Evolutionary conservation across 116 monocot species (phyloP).

Genomic region (Iris pallida): DNA sequence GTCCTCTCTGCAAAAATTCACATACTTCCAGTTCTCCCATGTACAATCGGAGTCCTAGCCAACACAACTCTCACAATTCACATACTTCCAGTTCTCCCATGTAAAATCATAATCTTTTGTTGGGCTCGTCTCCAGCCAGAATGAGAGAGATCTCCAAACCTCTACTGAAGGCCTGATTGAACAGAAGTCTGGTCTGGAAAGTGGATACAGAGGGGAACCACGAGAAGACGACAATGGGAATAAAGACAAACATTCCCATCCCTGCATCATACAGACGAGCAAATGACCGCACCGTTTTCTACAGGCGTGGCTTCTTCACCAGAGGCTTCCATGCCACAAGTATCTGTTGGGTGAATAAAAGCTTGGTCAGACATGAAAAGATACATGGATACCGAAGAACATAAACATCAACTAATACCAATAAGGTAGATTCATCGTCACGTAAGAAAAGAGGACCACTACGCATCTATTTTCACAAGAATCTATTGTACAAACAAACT

Average conservation of each 20-base stretch:
- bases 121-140: conserved; percentile 87
- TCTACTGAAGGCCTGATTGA: conserved; percentile 90
- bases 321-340: conserved; percentile 83
- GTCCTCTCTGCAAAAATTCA: too few species aligned
- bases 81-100: too few species aligned
- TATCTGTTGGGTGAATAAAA: conserved; percentile 41
- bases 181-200: conserved; percentile 83
- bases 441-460: too few species aligned
- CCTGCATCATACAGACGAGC: conserved; percentile 84
- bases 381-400: too few species aligned
- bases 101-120: conserved; percentile 41
- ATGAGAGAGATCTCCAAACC: conserved; percentile 94
- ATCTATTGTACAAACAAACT: too few species aligned
- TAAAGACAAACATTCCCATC: conserved; percentile 83
- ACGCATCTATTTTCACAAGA: too few species aligned
- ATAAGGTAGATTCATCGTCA: too few species aligned
- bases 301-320: conserved; percentile 49
- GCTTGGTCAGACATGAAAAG: background rate
- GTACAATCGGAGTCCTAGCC: too few species aligned
- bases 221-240: conserved; percentile 65
- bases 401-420: too few species aligned
- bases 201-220: conserved; percentile 91
- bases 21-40: too few species aligned
- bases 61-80: background rate
- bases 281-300: conserved; percentile 76